Percentiles rank a stretch among this genome's conserved stretches.
These are phyloP conservation scores for Ehretia macrophylla DNA, from an alignment of 257 asterid species.

Conservation along the genomic window DNA sequence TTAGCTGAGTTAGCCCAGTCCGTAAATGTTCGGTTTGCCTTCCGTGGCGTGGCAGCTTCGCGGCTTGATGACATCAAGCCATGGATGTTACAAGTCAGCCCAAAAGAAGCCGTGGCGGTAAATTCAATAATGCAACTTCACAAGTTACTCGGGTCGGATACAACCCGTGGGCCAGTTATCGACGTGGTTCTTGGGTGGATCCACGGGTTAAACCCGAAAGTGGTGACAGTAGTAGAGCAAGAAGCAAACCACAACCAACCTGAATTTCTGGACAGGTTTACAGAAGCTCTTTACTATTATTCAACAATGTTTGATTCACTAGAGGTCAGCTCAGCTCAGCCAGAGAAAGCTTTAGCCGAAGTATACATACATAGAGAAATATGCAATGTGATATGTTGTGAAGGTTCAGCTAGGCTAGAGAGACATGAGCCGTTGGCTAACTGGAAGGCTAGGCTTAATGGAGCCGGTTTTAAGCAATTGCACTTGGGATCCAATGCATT, in stretches of 20 bases:
- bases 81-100: constrained; percentile 20
- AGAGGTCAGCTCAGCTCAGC: constrained; percentile 16
- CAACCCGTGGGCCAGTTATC: constrained; percentile 8
- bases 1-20: constrained; percentile 26
- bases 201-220: constrained; percentile 24
- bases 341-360: constrained; percentile 25
- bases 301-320: constrained; percentile 31
- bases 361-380: constrained; percentile 26
- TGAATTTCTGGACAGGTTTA: constrained; percentile 24
- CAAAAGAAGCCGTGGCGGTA: constrained; percentile 28
- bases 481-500: constrained; percentile 27
- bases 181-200: constrained; percentile 20
- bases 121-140: constrained; percentile 33
- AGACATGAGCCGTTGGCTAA: constrained; percentile 29
- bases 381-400: constrained; percentile 26
- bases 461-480: constrained; percentile 23
- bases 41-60: constrained; percentile 25
- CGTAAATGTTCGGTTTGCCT: constrained; percentile 21
- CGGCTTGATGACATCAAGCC: constrained; percentile 27
- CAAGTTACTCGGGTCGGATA: constrained; percentile 16
- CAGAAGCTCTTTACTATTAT: constrained; percentile 23
- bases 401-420: constrained; percentile 22
- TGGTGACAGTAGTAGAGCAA: constrained; percentile 27
- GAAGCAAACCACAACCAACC: constrained; percentile 25
- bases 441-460: constrained; percentile 22